Percentiles rank a stretch among this genome's conserved stretches.
Evolutionary conservation across 352 stramenopile genomes (phyloP).

Genomic region (Phytophthora agathidicida): DNA sequence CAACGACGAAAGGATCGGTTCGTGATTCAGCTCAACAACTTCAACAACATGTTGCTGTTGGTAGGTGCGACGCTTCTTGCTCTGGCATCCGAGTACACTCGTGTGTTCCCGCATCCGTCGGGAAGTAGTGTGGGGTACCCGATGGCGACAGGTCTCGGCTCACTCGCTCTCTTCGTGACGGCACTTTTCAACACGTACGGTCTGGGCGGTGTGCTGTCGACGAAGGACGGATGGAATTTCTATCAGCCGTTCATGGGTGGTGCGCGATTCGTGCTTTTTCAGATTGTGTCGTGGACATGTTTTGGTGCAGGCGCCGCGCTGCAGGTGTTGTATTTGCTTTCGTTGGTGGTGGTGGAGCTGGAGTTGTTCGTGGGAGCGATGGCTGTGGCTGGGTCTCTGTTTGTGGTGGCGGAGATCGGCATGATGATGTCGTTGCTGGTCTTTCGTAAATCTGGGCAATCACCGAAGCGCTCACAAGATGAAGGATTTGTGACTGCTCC

Average conservation of each 20-base stretch:
- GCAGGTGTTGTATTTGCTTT: constrained; percentile 79
- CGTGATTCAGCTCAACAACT: constrained; percentile 84
- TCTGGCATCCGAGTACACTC: constrained; percentile 62
- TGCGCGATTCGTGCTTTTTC: constrained; percentile 72
- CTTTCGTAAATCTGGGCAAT: constrained; percentile 38
- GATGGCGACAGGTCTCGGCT: constrained; percentile 62
- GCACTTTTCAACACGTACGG: constrained; percentile 87
- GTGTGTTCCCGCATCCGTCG: constrained; percentile 40
- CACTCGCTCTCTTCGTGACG: constrained; percentile 73
- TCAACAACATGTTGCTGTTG: constrained; percentile 85
- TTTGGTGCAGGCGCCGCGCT: constrained; percentile 73
- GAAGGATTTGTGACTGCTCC: background rate
- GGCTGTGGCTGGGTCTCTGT: constrained; percentile 62
- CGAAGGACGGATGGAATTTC: constrained; percentile 83
- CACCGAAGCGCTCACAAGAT: background rate
- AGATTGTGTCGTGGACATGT: constrained; percentile 82
- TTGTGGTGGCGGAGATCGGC: constrained; percentile 70
- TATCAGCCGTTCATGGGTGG: constrained; percentile 86
- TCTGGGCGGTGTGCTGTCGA: constrained; percentile 70
- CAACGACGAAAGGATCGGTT: constrained; percentile 50
- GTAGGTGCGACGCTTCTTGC: constrained; percentile 71
- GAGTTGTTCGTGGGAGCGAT: constrained; percentile 83
- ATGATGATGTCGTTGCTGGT: constrained; percentile 88
- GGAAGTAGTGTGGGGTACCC: constrained; percentile 51
- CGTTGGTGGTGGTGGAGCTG: constrained; percentile 77